Evolutionary conservation across 2,329 filamentous ascomycete genomes (phyloP).

Genomic region (Fusarium caatingaense): DNA sequence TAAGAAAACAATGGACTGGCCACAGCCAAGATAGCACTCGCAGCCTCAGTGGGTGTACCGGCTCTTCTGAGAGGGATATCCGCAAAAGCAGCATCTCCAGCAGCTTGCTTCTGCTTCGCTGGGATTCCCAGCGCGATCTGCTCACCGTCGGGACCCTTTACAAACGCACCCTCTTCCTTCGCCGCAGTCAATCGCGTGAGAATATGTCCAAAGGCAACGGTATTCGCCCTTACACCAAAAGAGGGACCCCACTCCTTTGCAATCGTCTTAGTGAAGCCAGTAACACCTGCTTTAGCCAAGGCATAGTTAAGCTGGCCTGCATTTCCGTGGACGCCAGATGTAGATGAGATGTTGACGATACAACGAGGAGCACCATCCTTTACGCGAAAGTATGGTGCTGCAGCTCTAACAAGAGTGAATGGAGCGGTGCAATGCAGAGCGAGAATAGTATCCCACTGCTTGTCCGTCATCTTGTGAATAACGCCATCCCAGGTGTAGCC

Average conservation of each 20-base stretch:
- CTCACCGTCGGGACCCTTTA: conserved; percentile 79
- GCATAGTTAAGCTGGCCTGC: conserved; percentile 93
- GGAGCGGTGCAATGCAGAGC: conserved; percentile 86
- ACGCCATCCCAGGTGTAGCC: conserved; percentile 95
- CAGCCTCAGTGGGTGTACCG: conserved; percentile 83
- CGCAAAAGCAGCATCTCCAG: conserved; percentile 59
- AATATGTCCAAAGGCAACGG: conserved; percentile 86
- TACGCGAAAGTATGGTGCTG: conserved; percentile 88
- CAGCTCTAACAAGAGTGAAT: conserved; percentile 83
- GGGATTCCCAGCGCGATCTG: conserved; percentile 82
- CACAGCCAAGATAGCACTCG: conserved; percentile 79
- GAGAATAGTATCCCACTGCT: conserved; percentile 91
- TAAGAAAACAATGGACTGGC: conserved; percentile 86
- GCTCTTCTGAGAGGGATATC: conserved; percentile 85
- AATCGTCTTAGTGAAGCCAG: conserved; percentile 87
- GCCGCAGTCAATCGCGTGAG: conserved; percentile 82
- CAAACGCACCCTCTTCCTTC: conserved; percentile 85
- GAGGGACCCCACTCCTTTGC: conserved; percentile 90
- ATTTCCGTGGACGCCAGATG: conserved; percentile 85
- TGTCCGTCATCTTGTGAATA: conserved; percentile 91
- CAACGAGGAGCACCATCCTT: conserved; percentile 82
- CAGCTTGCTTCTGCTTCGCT: conserved; percentile 62
- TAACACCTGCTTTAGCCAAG: conserved; percentile 84
- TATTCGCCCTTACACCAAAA: conserved; percentile 86
- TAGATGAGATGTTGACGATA: conserved; percentile 87